Percentiles rank a stretch among this genome's conserved stretches.
Conservation (phyloP, 2,329 filamentous ascomycete species). For the Hansfordia pulvinata region DNA sequence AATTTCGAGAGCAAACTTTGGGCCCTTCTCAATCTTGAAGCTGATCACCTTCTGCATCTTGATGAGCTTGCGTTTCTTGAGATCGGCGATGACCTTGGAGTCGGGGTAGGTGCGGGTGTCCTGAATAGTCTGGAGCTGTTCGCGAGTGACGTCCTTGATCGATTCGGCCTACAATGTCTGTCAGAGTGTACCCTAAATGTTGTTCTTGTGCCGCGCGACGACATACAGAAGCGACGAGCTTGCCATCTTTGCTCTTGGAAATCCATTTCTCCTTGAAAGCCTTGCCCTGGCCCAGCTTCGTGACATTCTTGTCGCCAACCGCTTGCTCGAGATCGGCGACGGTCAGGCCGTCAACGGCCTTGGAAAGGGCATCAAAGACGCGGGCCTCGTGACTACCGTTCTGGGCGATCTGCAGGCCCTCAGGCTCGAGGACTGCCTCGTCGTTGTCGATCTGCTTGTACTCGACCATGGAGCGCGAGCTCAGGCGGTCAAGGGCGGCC, state of each 20-base stretch:
- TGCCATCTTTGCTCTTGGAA: conserved; percentile 42
- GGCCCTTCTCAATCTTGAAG: conserved; percentile 74
- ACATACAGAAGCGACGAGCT: conserved; percentile 29
- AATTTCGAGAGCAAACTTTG: conserved; percentile 80
- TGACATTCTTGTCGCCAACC: conserved; percentile 59
- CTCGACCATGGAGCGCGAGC: conserved; percentile 71
- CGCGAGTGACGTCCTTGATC: conserved; percentile 67
- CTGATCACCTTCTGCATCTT: conserved; percentile 70
- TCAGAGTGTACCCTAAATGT: conserved; percentile 2
- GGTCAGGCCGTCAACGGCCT: conserved; percentile 66
- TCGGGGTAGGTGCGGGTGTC: conserved; percentile 57
- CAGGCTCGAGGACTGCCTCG: conserved; percentile 60
- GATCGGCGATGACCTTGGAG: conserved; percentile 61
- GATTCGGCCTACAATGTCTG: conserved; percentile 39
- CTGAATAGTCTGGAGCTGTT: conserved; percentile 62
- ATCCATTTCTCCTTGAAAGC: conserved; percentile 78
- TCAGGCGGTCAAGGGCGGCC: conserved; percentile 74
- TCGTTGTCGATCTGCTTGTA: conserved; percentile 78
- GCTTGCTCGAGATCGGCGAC: conserved; percentile 58
- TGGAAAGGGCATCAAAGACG: conserved; percentile 61
- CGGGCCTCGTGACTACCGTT: conserved; percentile 74
- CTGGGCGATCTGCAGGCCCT: conserved; percentile 57
- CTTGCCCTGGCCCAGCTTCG: conserved; percentile 84
- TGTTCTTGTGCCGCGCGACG: not conserved
- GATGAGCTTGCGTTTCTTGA: conserved; percentile 87